A percentile compares a stretch with the other conserved stretches of the same genome.
These are phyloP conservation scores for Rhizophora apiculata DNA, from an alignment of 345 rosid genomes.

Conservation along the genomic window DNA sequence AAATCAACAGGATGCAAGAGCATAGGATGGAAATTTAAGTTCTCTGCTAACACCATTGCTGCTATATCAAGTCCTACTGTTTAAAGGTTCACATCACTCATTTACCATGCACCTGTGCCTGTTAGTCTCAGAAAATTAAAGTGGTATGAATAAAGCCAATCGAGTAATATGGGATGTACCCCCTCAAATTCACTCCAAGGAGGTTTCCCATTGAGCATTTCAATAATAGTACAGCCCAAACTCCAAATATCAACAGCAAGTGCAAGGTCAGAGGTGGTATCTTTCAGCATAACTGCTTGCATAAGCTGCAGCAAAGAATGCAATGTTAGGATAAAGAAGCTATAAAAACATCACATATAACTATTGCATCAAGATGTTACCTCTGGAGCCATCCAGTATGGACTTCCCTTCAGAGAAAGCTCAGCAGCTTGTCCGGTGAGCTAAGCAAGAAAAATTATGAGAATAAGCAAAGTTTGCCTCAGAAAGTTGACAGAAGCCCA, in stretches of 20 bases:
- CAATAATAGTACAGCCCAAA: conserved; percentile 93
- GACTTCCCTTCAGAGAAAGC: conserved; percentile 93
- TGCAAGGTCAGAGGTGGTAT: conserved; percentile 69
- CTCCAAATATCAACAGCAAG: conserved; percentile 98
- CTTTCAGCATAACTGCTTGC: conserved; percentile 87
- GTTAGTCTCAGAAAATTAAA: background rate
- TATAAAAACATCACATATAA: conserved; percentile 1
- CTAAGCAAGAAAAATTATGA: conserved; percentile 39
- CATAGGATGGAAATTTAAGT: too few relatives aligned
- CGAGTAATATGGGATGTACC: conserved; percentile 45
- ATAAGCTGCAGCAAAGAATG: conserved; percentile 54
- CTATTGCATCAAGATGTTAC: conserved; percentile 33
- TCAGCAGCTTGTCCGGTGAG: conserved; percentile 84
- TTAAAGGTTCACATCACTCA: too few relatives aligned
- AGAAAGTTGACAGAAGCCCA: too few relatives aligned
- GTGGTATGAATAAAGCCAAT: background rate
- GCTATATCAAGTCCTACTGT: too few relatives aligned
- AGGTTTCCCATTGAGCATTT: conserved; percentile 95
- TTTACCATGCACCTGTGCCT: background rate
- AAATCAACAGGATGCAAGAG: too few relatives aligned
- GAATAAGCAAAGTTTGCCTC: background rate
- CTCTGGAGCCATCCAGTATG: conserved; percentile 99
- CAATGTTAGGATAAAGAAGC: conserved; percentile 17
- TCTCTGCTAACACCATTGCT: too few relatives aligned
- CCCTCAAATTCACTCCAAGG: conserved; percentile 98